Evolutionary conservation across 192 early-diverging fungal genomes (phyloP).

Genomic region (Piromyces sp.): DNA sequence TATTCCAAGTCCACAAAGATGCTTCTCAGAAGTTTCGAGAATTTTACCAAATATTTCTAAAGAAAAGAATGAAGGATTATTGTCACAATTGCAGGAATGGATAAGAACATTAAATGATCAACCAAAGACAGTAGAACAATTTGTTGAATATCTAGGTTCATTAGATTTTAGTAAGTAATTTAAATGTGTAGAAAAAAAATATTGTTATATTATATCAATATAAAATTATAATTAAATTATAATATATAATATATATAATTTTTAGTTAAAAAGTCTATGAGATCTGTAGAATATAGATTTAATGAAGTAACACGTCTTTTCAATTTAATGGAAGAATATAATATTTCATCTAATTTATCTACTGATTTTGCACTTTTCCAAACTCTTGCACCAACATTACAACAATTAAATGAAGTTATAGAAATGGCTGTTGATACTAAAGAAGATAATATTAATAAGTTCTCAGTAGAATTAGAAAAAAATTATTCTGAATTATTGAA

Average conservation of each 20-base stretch:
- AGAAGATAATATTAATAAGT: constrained; percentile 34
- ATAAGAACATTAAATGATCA: constrained; percentile 30
- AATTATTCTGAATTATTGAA: constrained; percentile 19
- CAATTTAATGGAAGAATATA: constrained; percentile 23
- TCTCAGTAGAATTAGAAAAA: constrained; percentile 29
- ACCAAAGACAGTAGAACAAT: constrained; percentile 29
- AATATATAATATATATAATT: background rate
- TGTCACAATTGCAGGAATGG: constrained; percentile 36
- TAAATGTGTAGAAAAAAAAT: no score
- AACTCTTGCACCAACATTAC: constrained; percentile 32
- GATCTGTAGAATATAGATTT: constrained; percentile 20
- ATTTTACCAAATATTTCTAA: constrained; percentile 30
- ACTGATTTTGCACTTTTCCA: constrained; percentile 41
- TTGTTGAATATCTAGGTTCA: constrained; percentile 44
- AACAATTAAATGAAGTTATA: constrained; percentile 28
- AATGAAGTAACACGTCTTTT: constrained; percentile 28
- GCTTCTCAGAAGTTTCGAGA: constrained; percentile 31
- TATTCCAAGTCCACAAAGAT: constrained; percentile 36
- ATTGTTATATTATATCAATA: background rate
- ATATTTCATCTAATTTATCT: constrained; percentile 27
- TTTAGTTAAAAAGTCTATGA: constrained; percentile 23
- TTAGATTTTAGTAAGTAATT: constrained; percentile 36
- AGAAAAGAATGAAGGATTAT: constrained; percentile 39
- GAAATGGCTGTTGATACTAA: constrained; percentile 38
- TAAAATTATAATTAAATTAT: no score